Percentiles rank a stretch among this genome's conserved stretches.
Conservation (phyloP, 352 stramenopile genomes). For the Globisporangium spinosum region DNA sequence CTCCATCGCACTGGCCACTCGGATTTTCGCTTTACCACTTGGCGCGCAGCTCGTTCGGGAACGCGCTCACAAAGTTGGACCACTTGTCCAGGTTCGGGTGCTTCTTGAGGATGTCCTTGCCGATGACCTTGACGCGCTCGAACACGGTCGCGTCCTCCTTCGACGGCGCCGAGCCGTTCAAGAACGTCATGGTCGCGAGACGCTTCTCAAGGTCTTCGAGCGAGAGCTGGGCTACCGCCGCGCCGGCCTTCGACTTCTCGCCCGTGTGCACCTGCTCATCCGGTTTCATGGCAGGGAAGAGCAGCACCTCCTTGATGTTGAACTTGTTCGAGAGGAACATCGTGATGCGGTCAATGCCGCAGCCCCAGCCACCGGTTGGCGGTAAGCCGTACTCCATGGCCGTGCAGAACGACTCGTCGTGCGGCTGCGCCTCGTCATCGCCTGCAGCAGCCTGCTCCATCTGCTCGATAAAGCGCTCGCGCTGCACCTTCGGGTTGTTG, state of each 20-base stretch:
- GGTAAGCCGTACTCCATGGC: constrained; percentile 97
- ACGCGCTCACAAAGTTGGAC: constrained; percentile 66
- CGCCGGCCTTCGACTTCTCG: constrained; percentile 3
- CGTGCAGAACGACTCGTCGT: constrained; percentile 94
- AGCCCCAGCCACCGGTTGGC: constrained; percentile 95
- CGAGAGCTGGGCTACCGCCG: constrained; percentile 4
- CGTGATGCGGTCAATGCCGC: constrained; percentile 96
- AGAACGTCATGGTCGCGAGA: constrained; percentile 50
- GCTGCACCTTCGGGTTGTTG: constrained; percentile 93
- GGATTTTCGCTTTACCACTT: constrained; percentile 48
- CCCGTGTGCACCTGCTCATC: constrained; percentile 57
- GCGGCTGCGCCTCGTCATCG: constrained; percentile 83
- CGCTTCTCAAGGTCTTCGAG: constrained; percentile 68
- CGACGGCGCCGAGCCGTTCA: constrained; percentile 65
- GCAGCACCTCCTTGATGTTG: constrained; percentile 97
- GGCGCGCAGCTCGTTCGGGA: constrained; percentile 68
- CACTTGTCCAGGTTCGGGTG: constrained; percentile 77
- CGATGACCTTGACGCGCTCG: constrained; percentile 75
- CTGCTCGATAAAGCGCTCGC: constrained; percentile 81
- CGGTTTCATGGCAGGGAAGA: constrained; percentile 99
- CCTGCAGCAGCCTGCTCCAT: constrained; percentile 73
- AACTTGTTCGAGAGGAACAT: constrained; percentile 96
- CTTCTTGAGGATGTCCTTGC: constrained; percentile 69
- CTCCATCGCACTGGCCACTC: background rate
- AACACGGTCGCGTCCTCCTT: constrained; percentile 67